These are phyloP conservation scores for Boletellus sp. DNA, from an alignment of 1,284 basidiomycete species.

Conservation along the genomic window DNA sequence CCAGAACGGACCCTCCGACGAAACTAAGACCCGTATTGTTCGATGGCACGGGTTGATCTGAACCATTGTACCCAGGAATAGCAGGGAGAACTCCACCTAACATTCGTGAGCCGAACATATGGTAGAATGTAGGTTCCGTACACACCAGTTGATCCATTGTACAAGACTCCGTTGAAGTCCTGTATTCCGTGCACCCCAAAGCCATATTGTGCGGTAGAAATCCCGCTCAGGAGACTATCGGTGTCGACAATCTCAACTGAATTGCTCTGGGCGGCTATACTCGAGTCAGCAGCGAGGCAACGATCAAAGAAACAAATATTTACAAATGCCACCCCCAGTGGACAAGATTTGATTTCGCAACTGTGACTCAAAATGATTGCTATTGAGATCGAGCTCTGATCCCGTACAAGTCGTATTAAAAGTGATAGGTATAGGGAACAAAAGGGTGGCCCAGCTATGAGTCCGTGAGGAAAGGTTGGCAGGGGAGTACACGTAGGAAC, in stretches of 20 bases:
- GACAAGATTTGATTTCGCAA: not conserved
- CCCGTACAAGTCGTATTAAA: not conserved
- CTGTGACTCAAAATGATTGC: slow-evolving; percentile 1
- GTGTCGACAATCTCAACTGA: slow-evolving; percentile 6
- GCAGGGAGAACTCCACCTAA: slow-evolving; percentile 8
- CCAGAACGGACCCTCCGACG: not conserved
- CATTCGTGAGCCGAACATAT: not conserved
- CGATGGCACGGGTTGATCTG: not conserved
- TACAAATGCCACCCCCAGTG: not conserved
- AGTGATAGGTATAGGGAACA: slow-evolving; percentile 2
- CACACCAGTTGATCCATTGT: slow-evolving; percentile 10
- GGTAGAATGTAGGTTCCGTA: not conserved
- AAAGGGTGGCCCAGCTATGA: slow-evolving; percentile 11
- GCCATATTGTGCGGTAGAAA: slow-evolving; percentile 1
- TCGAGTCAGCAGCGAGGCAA: not conserved
- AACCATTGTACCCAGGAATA: not conserved
- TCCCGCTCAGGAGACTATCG: slow-evolving; percentile 8
- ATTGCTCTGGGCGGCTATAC: not conserved
- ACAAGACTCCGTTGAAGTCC: slow-evolving; percentile 9
- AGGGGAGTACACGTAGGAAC: not conserved
- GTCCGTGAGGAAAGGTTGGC: not conserved
- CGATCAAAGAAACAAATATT: not conserved
- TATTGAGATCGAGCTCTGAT: slow-evolving; percentile 3
- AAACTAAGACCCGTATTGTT: not conserved
- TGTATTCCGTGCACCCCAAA: slow-evolving; percentile 3